phyloP scores from a whole-genome alignment of 2,329 filamentous ascomycete genomes.

The Aspergillus ustus region DNA sequence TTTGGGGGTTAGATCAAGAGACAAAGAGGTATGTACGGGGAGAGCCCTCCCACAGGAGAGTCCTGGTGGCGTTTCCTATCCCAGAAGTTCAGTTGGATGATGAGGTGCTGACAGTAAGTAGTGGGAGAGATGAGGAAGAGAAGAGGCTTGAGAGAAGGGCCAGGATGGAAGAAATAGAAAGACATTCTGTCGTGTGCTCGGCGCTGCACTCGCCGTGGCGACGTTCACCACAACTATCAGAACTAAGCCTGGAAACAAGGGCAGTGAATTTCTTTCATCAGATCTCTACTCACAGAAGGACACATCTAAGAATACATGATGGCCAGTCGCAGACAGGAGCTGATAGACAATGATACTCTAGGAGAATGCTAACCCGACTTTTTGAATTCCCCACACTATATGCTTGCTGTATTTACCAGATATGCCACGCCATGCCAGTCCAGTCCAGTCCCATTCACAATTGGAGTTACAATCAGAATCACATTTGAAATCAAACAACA shows the following conservation, averaged over 20 bases:
- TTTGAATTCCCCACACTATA: slow-evolving; percentile 13
- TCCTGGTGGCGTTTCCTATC: neutral
- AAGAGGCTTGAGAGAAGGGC: neutral
- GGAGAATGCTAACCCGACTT: slow-evolving; percentile 12
- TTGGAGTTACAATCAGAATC: neutral
- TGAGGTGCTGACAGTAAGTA: neutral
- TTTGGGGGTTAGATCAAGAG: neutral
- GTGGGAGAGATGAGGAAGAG: neutral
- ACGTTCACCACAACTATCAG: neutral
- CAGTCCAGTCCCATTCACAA: neutral
- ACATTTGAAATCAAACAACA: neutral
- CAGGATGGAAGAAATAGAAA: neutral
- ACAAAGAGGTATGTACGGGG: neutral
- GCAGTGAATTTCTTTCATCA: neutral
- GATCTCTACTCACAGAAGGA: neutral
- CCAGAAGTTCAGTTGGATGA: neutral
- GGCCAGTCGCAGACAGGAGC: too few relatives aligned
- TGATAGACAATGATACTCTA: neutral
- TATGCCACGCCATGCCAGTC: slow-evolving; percentile 9
- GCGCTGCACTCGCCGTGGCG: neutral
- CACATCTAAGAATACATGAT: neutral
- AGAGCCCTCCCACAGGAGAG: neutral
- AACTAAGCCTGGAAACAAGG: neutral
- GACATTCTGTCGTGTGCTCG: neutral
- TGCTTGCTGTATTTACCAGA: slow-evolving; percentile 17